Percentiles rank a stretch among this genome's conserved stretches.
Conservation (phyloP, 1,139 yeast genomes). For the Nadsonia starkeyi-henricii region DNA sequence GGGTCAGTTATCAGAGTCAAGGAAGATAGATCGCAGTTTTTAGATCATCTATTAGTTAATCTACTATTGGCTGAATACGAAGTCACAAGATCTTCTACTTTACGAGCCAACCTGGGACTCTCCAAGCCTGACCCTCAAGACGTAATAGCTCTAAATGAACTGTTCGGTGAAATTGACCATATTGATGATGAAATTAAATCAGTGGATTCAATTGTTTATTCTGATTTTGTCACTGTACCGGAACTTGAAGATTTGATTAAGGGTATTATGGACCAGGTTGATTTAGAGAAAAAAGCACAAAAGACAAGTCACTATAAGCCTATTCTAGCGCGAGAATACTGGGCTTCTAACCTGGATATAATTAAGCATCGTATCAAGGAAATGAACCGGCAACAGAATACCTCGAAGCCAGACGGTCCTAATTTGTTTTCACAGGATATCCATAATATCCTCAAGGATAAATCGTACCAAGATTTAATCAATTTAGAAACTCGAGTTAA, state of each 20-base stretch:
- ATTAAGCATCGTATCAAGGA: background rate
- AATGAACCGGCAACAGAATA: background rate
- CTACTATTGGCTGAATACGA: slow-evolving; percentile 14
- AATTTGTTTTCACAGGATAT: slow-evolving; percentile 20
- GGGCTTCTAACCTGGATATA: slow-evolving; percentile 3
- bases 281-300: slow-evolving; percentile 11
- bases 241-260: slow-evolving; percentile 8
- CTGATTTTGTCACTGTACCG: slow-evolving; percentile 6
- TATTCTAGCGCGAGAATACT: slow-evolving; percentile 7
- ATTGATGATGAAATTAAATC: slow-evolving; percentile 1
- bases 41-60: slow-evolving; percentile 19
- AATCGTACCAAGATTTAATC: slow-evolving; percentile 16
- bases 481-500: slow-evolving; percentile 16
- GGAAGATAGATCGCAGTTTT: slow-evolving; percentile 17
- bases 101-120: slow-evolving; percentile 10
- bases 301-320: slow-evolving; percentile 15
- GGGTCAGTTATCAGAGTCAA: slow-evolving; percentile 22
- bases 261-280: slow-evolving; percentile 11
- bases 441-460: slow-evolving; percentile 18
- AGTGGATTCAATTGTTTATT: slow-evolving; percentile 5
- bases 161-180: slow-evolving; percentile 2
- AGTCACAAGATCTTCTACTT: slow-evolving; percentile 10
- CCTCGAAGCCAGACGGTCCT: slow-evolving; percentile 11
- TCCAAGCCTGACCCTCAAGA: slow-evolving; percentile 8
- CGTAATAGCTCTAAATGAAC: slow-evolving; percentile 7